Base-by-base conservation (phyloP, 2,329 filamentous ascomycete genomes). In the Stagonosporopsis vannaccii region DNA sequence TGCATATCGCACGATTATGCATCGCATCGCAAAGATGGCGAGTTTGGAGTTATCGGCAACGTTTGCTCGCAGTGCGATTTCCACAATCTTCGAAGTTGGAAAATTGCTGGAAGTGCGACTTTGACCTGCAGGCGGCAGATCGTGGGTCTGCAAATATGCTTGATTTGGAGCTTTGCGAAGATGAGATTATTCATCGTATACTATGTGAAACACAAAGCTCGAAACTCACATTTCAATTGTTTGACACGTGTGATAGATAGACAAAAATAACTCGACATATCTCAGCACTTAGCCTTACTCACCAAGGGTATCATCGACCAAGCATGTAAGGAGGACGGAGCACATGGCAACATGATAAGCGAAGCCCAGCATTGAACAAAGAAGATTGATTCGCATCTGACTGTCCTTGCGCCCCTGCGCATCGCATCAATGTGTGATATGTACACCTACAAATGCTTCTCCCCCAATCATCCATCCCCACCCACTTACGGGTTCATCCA, bases 401-500 rank as follows among this genome's bases (percentile, higher is more conserved):
- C 25, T 36, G 11, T 51, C 48, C 42, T 23, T 42, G 51, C 51
- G 39, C 44, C 25, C 51, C 26, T 39, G 49, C 49, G 48, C 55
- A 44, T 44, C 44, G 43, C 54, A 48, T 47, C 48, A 25, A 52
- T 30, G 35, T 43, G 48, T 58, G 41, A 56, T 56, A 58, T 63
- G 25, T 61, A 63, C 53, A 62, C 42, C 47, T 51, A 51, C 53
- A 42, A 43, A 41, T 53, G 56, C 46, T 51, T 33, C 49, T 44
- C 43, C 30, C 48, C 48, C 51, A 41, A 44, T 53, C 51, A 33
- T 41, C 36, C 35, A 26, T 41, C 22, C 28, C 41, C 42, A 37
- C 41, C n/a, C 53, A 22, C 47, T 61, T 74, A 75, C 63, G 74
- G 64, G 41, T 60, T 67, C 72, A 75, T 73, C 60, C 53, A 56